Conservation (phyloP, 1,139 yeast species). For the Debaryomyces psychrophilus region DNA sequence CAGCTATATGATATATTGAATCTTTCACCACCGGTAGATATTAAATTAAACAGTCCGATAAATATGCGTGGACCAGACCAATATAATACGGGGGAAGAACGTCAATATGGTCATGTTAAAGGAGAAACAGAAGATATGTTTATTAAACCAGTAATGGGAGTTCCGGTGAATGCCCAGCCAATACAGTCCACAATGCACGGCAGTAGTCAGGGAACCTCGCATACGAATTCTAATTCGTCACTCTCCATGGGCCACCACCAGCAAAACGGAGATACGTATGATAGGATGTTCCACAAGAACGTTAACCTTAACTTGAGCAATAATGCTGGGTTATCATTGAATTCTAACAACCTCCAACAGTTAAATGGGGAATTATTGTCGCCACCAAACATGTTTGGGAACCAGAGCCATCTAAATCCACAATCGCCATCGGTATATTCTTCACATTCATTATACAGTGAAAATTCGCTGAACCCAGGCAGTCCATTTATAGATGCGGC, state of each 20-base stretch:
- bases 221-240: not conserved
- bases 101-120: not conserved
- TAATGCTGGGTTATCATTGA: constrained; percentile 13
- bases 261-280: constrained; percentile 4
- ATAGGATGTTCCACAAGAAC: constrained; percentile 12
- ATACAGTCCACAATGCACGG: not conserved
- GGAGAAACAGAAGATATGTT: constrained; percentile 1
- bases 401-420: constrained; percentile 17
- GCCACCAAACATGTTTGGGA: constrained; percentile 7
- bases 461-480: constrained; percentile 42
- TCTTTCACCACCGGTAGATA: constrained; percentile 18
- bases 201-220: not conserved
- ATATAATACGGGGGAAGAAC: not conserved
- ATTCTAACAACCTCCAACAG: constrained; percentile 14
- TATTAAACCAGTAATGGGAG: constrained; percentile 3
- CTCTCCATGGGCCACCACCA: not conserved
- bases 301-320: constrained; percentile 14
- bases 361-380: constrained; percentile 8
- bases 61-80: constrained; percentile 1
- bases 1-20: constrained; percentile 30
- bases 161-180: not conserved
- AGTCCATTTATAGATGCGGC: constrained; percentile 46
- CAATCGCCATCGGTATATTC: constrained; percentile 26
- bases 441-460: constrained; percentile 37
- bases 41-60: constrained; percentile 4